These are phyloP conservation scores for Globisporangium spiculum DNA, from an alignment of 352 stramenopile genomes.

Conservation along the genomic window DNA sequence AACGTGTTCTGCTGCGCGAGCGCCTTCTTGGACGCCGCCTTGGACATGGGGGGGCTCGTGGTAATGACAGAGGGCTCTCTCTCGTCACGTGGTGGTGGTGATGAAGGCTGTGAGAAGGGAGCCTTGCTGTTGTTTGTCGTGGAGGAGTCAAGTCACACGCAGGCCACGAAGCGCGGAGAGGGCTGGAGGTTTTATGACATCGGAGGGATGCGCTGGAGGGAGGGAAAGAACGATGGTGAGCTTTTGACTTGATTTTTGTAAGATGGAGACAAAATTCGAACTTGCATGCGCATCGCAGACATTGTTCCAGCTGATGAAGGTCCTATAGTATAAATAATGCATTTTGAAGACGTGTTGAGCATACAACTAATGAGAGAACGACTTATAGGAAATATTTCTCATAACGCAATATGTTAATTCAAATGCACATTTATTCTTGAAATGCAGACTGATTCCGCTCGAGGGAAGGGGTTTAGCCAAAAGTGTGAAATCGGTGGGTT, in stretches of 20 bases:
- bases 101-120: constrained; percentile 4
- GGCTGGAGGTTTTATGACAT: neutral
- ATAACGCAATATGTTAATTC: neutral
- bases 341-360: neutral
- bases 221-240: neutral
- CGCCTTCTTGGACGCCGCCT: neutral
- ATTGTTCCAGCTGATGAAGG: neutral
- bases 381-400: too few relatives aligned
- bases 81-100: neutral
- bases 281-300: neutral
- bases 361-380: too few relatives aligned
- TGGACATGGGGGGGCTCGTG: neutral
- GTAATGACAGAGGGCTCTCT: neutral
- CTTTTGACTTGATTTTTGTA: neutral
- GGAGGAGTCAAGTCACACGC: too few relatives aligned
- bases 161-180: neutral
- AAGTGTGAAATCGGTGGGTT: neutral
- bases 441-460: neutral
- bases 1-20: constrained; percentile 13
- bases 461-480: neutral
- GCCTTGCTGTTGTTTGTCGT: neutral
- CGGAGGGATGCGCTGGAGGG: neutral
- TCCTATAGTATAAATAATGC: neutral
- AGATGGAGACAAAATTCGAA: neutral
- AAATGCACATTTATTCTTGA: neutral